Conservation (phyloP, 228 moss, liverwort and hornwort genomes). For the Sphagnum fallax region DNA sequence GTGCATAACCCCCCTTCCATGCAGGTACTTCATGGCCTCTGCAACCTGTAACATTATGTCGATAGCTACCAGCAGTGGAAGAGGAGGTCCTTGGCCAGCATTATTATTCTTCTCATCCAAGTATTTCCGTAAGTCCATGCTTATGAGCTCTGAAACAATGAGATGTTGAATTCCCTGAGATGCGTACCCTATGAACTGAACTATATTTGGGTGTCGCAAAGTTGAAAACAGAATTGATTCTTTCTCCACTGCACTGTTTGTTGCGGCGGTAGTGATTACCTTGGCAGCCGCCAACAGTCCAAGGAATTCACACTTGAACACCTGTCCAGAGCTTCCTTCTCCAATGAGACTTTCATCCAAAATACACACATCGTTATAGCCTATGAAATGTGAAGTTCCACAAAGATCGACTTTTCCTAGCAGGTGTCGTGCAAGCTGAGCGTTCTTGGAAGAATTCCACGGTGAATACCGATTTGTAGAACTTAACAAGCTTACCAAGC, state of each 20-base stretch:
- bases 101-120: background rate
- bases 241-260: constrained; percentile 1
- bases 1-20: constrained; percentile 1
- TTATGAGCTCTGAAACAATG: constrained; percentile 11
- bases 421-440: no score
- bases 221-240: constrained; percentile 33
- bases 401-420: no score
- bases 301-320: no score
- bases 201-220: constrained; percentile 38
- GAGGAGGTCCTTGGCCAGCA: background rate
- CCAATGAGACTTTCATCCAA: no score
- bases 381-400: no score
- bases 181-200: constrained; percentile 24
- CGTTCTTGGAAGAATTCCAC: no score
- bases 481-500: no score
- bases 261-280: no score
- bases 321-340: no score
- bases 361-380: no score
- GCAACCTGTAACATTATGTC: constrained; percentile 10
- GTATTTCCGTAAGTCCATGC: background rate
- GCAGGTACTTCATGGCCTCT: constrained; percentile 6
- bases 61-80: background rate
- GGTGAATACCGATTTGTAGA: no score
- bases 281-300: no score
- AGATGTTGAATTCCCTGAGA: constrained; percentile 1